A percentile compares a stretch with the other conserved stretches of the same genome.
Conservation (phyloP, 2,329 filamentous ascomycete species). For the Fusarium guadeloupense region DNA sequence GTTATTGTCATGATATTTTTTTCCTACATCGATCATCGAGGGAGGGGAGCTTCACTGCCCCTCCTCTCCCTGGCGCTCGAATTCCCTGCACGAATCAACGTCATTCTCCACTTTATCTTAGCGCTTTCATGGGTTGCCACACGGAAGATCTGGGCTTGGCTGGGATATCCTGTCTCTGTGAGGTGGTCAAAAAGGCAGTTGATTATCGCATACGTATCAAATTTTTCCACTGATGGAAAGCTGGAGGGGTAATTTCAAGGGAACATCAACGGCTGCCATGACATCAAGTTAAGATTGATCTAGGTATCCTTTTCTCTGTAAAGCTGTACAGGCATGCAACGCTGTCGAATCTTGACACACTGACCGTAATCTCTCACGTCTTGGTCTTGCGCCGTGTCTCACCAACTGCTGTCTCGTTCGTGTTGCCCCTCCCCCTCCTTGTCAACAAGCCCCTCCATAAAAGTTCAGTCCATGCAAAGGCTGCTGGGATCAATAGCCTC, state of each 20-base stretch:
- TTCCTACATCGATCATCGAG: conserved; percentile 26
- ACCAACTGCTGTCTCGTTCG: conserved; percentile 17
- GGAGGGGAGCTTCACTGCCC: conserved; percentile 39
- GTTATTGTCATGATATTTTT: not conserved
- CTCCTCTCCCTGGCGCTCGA: conserved; percentile 37
- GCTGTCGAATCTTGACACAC: not conserved
- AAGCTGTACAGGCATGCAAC: not conserved
- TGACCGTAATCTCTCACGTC: conserved; percentile 12
- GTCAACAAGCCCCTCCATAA: conserved; percentile 36
- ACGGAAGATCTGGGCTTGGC: conserved; percentile 37
- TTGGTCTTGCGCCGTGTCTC: conserved; percentile 16
- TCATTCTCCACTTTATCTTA: conserved; percentile 45
- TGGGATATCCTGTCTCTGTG: conserved; percentile 9
- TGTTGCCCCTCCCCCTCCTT: conserved; percentile 34
- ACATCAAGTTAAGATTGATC: not conserved
- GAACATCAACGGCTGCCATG: conserved; percentile 4
- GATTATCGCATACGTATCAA: conserved; percentile 21
- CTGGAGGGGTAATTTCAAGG: conserved; percentile 27
- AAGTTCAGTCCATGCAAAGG: conserved; percentile 29
- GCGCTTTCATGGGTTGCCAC: conserved; percentile 39
- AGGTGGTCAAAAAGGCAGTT: conserved; percentile 33
- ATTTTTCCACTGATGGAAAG: conserved; percentile 3
- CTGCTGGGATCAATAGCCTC: conserved; percentile 19
- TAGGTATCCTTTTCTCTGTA: not conserved
- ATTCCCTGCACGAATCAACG: conserved; percentile 42